A percentile compares a stretch with the other conserved stretches of the same genome.
phyloP scores from a whole-genome alignment of 106 monocot genomes.

The Narthecium ossifragum region DNA sequence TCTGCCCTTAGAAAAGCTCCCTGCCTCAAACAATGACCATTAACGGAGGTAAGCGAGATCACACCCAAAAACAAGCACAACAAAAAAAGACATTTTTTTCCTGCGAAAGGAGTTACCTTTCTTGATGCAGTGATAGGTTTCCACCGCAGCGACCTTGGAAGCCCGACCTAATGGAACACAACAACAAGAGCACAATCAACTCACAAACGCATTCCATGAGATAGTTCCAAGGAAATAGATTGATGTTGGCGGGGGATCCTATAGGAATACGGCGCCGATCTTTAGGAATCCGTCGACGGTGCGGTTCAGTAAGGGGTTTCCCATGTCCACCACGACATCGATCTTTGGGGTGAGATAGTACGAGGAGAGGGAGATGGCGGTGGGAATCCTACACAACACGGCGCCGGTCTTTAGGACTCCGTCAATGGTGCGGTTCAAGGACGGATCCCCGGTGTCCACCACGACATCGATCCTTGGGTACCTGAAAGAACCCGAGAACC shows the following conservation, averaged over 20 bases:
- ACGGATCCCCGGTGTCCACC: no score
- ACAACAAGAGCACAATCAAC: background rate
- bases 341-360: no score
- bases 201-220: background rate
- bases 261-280: conserved; percentile 64
- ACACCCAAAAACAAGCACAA: background rate
- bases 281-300: conserved; percentile 84
- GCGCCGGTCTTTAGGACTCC: no score
- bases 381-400: no score
- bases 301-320: conserved; percentile 68
- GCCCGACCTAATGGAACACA: conserved; percentile 37
- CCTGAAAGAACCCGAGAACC: conserved; percentile 18
- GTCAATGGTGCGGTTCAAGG: no score
- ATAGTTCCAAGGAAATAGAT: background rate
- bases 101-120: conserved; percentile 20
- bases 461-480: no score
- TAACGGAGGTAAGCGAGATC: background rate
- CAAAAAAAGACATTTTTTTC: background rate
- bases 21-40: conserved; percentile 18
- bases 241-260: background rate
- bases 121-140: conserved; percentile 35
- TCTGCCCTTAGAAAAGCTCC: conserved; percentile 27
- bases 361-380: no score
- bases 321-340: conserved; percentile 60
- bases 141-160: conserved; percentile 44